Evolutionary conservation across 371 early-diverging fungal species (phyloP), one percentile per base, ranked within the genome.

Genomic region (Globomyces sp.): DNA sequence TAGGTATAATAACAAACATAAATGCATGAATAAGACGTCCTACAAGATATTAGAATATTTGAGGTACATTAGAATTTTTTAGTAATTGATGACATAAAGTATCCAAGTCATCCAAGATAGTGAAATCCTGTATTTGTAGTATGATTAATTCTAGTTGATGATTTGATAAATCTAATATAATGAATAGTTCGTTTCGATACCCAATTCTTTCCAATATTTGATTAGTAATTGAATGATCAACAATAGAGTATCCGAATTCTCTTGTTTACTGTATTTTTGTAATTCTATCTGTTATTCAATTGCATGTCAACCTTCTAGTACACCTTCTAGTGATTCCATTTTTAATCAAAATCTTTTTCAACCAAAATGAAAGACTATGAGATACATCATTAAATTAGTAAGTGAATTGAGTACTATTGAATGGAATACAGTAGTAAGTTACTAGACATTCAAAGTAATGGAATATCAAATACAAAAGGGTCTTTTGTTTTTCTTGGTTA

Each of bases 291-390:
- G 36, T 55, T 39, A 39, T 24, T 24, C 24, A 37, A 6, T 39
- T 39, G 39, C 55, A 5, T 55, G 40, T 40, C 11, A 55, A 39
- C 55, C 55, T 39, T 6, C 55, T 39, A 40, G 0, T 24, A 24
- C 24, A 24, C 24, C 24, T 40, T 55, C 55, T 55, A 39, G 55
- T 37, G 55, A 40, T 39, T 55, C 55, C 55, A 55, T 55, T 55
- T 55, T 55, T 55, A 39, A 9, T 5, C 55, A 55, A 55, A 24
- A 24, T 24, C 24, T 24, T 24, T 24, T 24, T 24, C 24, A 24
- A 24, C 24, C 24, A 24, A 24, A 24, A 24, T 24, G 24, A 24
- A 24, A 24, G 24, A 24, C 24, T 24, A 24, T 24, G 24, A 24
- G 24, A 24, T 24, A 24, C 24, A 24, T 24, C 24, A 24, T 24